phyloP scores from a whole-genome alignment of 352 stramenopile genomes.

The Phytophthora macrochlamydospora region DNA sequence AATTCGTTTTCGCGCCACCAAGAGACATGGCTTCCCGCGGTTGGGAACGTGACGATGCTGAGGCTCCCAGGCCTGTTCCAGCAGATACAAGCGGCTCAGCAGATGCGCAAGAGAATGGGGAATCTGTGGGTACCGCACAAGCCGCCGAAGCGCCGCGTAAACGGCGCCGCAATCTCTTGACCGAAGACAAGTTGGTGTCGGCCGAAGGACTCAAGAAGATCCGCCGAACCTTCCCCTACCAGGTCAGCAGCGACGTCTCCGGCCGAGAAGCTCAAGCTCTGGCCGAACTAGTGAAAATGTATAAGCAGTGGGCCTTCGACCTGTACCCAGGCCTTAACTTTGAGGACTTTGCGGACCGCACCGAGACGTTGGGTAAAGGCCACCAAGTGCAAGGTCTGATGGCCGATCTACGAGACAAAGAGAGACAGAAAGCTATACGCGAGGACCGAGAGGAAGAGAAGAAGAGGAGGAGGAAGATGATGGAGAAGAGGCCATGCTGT shows the following conservation, averaged over 20 bases:
- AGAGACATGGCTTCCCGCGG: conserved; percentile 47
- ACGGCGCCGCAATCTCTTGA: conserved; percentile 59
- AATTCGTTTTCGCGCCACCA: conserved; percentile 36
- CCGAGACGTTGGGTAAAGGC: conserved; percentile 61
- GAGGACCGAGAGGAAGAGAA: conserved; percentile 15
- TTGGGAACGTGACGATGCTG: conserved; percentile 61
- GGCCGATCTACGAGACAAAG: conserved; percentile 60
- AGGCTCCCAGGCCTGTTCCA: conserved; percentile 7
- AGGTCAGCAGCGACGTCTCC: conserved; percentile 54
- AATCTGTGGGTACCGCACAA: conserved; percentile 1
- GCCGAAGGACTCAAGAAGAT: conserved; percentile 73
- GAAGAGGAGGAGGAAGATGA: conserved; percentile 25
- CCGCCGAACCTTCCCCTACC: conserved; percentile 73
- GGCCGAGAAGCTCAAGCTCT: conserved; percentile 75
- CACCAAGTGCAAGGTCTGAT: conserved; percentile 70
- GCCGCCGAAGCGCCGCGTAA: conserved; percentile 21
- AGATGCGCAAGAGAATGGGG: conserved; percentile 10
- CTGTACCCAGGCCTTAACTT: conserved; percentile 84
- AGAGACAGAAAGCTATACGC: conserved; percentile 44
- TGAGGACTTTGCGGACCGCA: conserved; percentile 78
- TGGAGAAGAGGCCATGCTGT: conserved; percentile 53
- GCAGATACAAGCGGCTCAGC: not conserved
- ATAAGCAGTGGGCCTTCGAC: conserved; percentile 88
- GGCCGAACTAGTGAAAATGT: conserved; percentile 72
- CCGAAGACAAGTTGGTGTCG: conserved; percentile 70